A percentile compares a stretch with the other conserved stretches of the same genome.
These are phyloP conservation scores for Rhizomucor miehei DNA, from an alignment of 371 early-diverging fungal species.

Conservation along the genomic window DNA sequence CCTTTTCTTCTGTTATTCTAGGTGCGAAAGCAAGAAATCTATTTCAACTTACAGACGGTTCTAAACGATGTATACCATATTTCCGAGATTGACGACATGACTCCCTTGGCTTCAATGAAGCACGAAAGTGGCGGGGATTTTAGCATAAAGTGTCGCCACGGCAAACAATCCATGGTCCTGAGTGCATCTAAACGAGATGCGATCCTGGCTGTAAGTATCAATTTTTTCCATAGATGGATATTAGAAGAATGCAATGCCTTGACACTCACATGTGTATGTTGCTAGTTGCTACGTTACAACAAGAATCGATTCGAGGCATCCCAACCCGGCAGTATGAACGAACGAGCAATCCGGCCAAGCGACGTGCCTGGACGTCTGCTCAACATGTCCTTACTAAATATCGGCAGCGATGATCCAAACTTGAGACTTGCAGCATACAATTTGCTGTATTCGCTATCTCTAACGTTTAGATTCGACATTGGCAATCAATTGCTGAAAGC, in stretches of 20 bases:
- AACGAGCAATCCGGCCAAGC: constrained; percentile 76
- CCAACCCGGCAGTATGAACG: constrained; percentile 58
- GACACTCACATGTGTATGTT: constrained; percentile 3
- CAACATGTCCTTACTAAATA: constrained; percentile 87
- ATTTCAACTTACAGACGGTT: constrained; percentile 65
- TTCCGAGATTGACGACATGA: constrained; percentile 77
- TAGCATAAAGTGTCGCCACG: constrained; percentile 71
- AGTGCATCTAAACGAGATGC: constrained; percentile 73
- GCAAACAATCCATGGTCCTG: constrained; percentile 66
- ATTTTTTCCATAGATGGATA: background rate
- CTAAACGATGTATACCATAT: constrained; percentile 87
- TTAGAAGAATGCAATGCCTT: background rate
- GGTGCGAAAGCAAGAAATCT: constrained; percentile 56
- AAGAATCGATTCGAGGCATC: constrained; percentile 69
- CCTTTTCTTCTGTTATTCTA: background rate
- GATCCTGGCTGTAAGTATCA: constrained; percentile 51
- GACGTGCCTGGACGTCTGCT: constrained; percentile 91
- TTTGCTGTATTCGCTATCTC: constrained; percentile 74
- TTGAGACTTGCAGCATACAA: constrained; percentile 86
- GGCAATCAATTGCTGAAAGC: constrained; percentile 82
- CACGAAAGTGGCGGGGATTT: constrained; percentile 76
- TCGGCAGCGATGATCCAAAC: constrained; percentile 76
- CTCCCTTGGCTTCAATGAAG: constrained; percentile 39
- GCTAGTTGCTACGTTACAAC: constrained; percentile 63
- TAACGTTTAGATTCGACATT: constrained; percentile 78